A percentile compares a stretch with the other conserved stretches of the same genome.
Evolutionary conservation across 148 eudicot species (phyloP).

Genomic region (Beta vulgaris): DNA sequence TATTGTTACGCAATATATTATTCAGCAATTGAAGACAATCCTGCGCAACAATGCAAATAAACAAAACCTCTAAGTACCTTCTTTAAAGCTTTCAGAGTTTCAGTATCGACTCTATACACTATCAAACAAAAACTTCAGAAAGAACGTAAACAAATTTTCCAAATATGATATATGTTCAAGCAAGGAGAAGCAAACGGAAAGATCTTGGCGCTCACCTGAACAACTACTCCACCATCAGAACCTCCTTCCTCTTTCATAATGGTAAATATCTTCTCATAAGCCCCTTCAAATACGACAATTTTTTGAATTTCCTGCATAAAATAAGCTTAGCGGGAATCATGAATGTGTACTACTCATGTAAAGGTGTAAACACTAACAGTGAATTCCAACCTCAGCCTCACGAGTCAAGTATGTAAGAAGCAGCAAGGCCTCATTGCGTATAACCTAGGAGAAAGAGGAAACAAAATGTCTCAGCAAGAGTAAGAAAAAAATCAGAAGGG

Average conservation of each 20-base stretch:
- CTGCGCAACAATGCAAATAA: constrained; percentile 43
- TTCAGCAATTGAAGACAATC: constrained; percentile 92
- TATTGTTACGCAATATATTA: constrained; percentile 74
- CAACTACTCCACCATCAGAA: constrained; percentile 98
- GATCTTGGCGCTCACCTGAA: constrained; percentile 81
- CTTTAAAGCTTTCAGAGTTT: constrained; percentile 10
- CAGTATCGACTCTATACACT: neutral
- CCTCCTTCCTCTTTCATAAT: constrained; percentile 96
- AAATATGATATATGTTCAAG: neutral
- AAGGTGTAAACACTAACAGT: neutral
- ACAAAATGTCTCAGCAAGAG: constrained; percentile 23
- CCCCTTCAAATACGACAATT: constrained; percentile 97
- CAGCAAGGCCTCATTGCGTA: constrained; percentile 93
- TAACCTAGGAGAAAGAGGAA: constrained; percentile 56
- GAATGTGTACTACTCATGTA: neutral
- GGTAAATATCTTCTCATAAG: constrained; percentile 95
- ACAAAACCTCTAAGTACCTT: neutral
- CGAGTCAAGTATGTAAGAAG: constrained; percentile 95
- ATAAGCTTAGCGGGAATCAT: neutral
- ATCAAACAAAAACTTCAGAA: neutral
- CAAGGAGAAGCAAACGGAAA: constrained; percentile 4
- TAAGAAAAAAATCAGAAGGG: neutral
- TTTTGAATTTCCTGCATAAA: constrained; percentile 87
- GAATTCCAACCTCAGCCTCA: constrained; percentile 78
- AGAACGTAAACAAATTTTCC: neutral